Conservation (phyloP, 345 rosid species). For the Noccaea bulbosa region DNA sequence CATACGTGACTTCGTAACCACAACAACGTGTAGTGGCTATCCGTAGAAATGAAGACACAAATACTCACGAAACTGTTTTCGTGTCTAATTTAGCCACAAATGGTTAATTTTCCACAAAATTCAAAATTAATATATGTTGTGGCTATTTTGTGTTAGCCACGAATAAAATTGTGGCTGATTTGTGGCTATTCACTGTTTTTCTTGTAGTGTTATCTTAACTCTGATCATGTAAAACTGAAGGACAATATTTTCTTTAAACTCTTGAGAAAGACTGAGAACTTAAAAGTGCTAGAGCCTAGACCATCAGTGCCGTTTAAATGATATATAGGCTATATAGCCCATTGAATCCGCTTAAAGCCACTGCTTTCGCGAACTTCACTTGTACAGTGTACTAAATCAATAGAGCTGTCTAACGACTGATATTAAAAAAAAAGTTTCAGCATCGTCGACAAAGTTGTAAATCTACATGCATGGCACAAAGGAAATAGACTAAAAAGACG, state of each 20-base stretch:
- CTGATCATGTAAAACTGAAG: neutral
- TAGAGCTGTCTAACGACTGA: neutral
- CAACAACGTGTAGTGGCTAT: no score
- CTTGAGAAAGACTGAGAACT: neutral
- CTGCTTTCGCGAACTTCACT: neutral
- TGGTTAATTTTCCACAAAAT: no score
- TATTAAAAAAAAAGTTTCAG: neutral
- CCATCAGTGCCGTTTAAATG: neutral
- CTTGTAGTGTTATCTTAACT: no score
- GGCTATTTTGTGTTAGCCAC: no score
- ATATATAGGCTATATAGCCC: neutral
- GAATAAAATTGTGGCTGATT: no score
- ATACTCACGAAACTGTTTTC: no score
- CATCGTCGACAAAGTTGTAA: neutral
- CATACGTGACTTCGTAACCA: no score
- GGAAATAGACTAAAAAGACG: slow-evolving; percentile 23
- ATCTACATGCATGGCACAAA: slow-evolving; percentile 23
- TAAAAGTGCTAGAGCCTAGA: neutral
- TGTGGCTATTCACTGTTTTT: no score
- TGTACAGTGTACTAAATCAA: neutral
- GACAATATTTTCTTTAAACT: neutral
- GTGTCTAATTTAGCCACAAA: no score
- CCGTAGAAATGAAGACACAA: no score
- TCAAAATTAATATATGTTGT: no score
- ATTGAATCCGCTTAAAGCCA: slow-evolving; percentile 18